Conservation (phyloP, 2,329 filamentous ascomycete genomes). For the Neofusicoccum sp. region DNA sequence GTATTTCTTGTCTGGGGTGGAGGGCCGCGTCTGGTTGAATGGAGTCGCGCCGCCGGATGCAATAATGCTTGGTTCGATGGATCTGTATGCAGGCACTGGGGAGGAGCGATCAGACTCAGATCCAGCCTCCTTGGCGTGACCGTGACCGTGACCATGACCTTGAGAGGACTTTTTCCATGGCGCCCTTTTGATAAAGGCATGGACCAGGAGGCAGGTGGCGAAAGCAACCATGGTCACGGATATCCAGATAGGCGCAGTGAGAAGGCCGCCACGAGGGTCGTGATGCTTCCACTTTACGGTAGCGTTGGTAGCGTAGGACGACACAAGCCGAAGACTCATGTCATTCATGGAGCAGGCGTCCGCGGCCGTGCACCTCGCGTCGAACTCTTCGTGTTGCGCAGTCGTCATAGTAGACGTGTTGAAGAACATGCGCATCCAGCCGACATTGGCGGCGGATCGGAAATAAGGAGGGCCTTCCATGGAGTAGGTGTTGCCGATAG, state of each 20-base stretch:
- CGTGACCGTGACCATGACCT: constrained; percentile 21
- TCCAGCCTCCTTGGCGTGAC: neutral
- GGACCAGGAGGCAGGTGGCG: constrained; percentile 34
- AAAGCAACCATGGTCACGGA: constrained; percentile 35
- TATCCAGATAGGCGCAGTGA: constrained; percentile 37
- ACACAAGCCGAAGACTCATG: constrained; percentile 36
- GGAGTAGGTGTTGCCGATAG: constrained; percentile 46
- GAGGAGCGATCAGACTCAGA: constrained; percentile 10
- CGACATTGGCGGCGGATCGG: constrained; percentile 46
- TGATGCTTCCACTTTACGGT: constrained; percentile 36
- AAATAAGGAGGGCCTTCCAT: constrained; percentile 50
- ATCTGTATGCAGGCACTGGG: constrained; percentile 9
- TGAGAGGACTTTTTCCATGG: constrained; percentile 26
- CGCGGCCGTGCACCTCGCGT: constrained; percentile 32
- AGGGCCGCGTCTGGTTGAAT: constrained; percentile 14
- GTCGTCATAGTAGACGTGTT: constrained; percentile 49
- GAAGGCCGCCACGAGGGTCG: constrained; percentile 27
- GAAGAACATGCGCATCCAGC: constrained; percentile 54
- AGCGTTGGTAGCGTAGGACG: constrained; percentile 29
- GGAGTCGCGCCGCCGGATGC: constrained; percentile 11
- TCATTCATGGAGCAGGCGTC: constrained; percentile 42
- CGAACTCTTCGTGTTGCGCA: constrained; percentile 32
- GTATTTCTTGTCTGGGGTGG: constrained; percentile 15
- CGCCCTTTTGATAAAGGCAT: constrained; percentile 34
- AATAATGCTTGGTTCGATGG: constrained; percentile 11